Percentiles rank a stretch among this genome's conserved stretches.
phyloP scores from a whole-genome alignment of 139 green algal genomes.

The Chlorella vulgaris region DNA sequence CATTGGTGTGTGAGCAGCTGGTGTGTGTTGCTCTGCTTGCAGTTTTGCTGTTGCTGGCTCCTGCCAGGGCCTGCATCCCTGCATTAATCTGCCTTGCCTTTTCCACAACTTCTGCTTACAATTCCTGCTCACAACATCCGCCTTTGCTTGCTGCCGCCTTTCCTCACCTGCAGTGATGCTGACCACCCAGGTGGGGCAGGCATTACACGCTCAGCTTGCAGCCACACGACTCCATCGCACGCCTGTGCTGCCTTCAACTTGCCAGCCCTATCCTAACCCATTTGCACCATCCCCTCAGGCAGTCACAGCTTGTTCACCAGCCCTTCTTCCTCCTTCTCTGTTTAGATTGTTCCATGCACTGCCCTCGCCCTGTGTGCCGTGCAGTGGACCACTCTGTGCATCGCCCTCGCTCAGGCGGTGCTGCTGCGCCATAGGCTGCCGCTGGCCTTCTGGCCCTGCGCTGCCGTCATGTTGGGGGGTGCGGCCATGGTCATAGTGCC shows the following conservation, averaged over 20 bases:
- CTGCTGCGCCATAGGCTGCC: constrained; percentile 30
- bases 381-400: constrained; percentile 26
- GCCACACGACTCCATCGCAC: background rate
- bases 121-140: no score
- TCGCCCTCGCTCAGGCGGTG: constrained; percentile 11
- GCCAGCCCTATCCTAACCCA: no score
- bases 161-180: constrained; percentile 14
- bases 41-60: background rate
- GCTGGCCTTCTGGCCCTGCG: constrained; percentile 22
- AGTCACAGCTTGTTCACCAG: no score
- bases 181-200: constrained; percentile 19
- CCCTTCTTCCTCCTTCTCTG: no score
- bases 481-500: constrained; percentile 26
- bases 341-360: no score
- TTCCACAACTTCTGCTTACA: background rate
- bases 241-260: no score
- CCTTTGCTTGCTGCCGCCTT: background rate
- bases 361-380: background rate
- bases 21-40: background rate
- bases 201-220: no score
- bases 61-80: background rate
- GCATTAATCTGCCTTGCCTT: background rate
- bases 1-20: constrained; percentile 12
- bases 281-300: no score
- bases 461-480: constrained; percentile 18